Percentiles rank a stretch among this genome's conserved stretches.
Evolutionary conservation across 495 filamentous ascomycete species (phyloP).

Genomic region (Neurospora sp.): DNA sequence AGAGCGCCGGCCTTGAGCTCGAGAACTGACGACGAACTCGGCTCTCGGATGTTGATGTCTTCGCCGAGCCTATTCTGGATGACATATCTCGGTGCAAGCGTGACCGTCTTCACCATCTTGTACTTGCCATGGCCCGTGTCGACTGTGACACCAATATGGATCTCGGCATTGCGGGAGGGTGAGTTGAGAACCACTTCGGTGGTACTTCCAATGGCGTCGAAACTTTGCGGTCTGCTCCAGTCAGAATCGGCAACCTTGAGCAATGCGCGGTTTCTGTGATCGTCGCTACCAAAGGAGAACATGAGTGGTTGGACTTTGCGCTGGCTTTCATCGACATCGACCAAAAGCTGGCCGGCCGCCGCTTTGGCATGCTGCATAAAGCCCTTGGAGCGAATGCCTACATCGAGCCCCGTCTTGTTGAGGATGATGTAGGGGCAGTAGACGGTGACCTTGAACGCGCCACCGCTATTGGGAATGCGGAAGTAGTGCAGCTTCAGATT

Average conservation of each 20-base stretch:
- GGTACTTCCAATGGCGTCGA: constrained; percentile 94
- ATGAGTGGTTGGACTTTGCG: constrained; percentile 80
- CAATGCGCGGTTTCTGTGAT: constrained; percentile 78
- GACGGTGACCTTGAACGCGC: constrained; percentile 89
- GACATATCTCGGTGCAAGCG: constrained; percentile 86
- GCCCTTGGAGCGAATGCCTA: constrained; percentile 81
- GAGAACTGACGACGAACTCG: constrained; percentile 71
- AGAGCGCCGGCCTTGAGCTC: constrained; percentile 65
- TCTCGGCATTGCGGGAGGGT: constrained; percentile 58
- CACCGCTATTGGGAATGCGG: constrained; percentile 85
- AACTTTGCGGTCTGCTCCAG: constrained; percentile 96
- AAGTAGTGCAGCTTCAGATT: constrained; percentile 85
- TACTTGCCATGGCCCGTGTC: constrained; percentile 93
- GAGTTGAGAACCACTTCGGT: constrained; percentile 77
- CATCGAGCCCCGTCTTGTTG: constrained; percentile 86
- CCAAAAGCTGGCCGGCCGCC: constrained; percentile 61
- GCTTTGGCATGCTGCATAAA: constrained; percentile 73
- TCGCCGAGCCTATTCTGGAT: constrained; percentile 87
- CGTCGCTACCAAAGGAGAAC: constrained; percentile 85
- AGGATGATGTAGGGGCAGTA: constrained; percentile 89
- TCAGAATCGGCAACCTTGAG: constrained; percentile 78
- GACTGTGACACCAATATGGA: constrained; percentile 82
- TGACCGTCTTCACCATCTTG: constrained; percentile 90
- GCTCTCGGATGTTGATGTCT: constrained; percentile 80
- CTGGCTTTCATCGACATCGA: constrained; percentile 25